Percentiles rank a stretch among this genome's conserved stretches.
These are phyloP conservation scores for Sporothrix schenckii DNA, from an alignment of 2,329 filamentous ascomycete species.

Conservation along the genomic window DNA sequence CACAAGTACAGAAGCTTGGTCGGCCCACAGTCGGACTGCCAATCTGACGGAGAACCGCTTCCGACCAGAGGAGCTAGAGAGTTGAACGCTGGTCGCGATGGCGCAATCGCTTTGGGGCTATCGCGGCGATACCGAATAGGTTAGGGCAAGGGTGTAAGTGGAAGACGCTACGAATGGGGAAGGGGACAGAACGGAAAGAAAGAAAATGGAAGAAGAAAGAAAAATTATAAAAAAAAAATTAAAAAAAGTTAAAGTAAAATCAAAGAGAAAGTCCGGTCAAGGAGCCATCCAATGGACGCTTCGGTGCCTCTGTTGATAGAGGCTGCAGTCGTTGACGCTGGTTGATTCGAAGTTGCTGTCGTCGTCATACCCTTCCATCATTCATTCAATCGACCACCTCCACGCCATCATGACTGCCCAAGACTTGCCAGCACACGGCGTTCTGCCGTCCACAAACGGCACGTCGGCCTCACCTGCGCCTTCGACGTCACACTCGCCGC, in stretches of 20 bases:
- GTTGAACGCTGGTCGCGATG: neutral
- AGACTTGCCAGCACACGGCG: neutral
- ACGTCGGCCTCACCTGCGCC: neutral
- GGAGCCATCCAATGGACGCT: no score
- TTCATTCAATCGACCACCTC: neutral
- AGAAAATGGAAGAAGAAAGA: neutral
- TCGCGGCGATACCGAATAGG: constrained; percentile 10
- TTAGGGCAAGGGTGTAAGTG: neutral
- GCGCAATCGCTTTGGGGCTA: constrained; percentile 7
- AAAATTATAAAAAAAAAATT: neutral
- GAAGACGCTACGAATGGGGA: no score
- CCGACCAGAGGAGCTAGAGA: neutral
- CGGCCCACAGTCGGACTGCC: neutral
- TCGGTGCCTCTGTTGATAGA: no score
- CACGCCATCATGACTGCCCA: constrained; percentile 10
- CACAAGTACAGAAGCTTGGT: no score
- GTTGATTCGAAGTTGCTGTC: neutral
- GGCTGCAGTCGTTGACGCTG: neutral
- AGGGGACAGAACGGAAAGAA: no score
- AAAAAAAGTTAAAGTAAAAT: no score
- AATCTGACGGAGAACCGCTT: neutral
- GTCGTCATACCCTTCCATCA: neutral
- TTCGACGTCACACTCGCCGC: neutral
- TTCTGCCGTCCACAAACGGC: neutral
- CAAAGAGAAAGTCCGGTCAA: no score